These are phyloP conservation scores for Bremia lactucae DNA, from an alignment of 352 stramenopile genomes.

Conservation along the genomic window DNA sequence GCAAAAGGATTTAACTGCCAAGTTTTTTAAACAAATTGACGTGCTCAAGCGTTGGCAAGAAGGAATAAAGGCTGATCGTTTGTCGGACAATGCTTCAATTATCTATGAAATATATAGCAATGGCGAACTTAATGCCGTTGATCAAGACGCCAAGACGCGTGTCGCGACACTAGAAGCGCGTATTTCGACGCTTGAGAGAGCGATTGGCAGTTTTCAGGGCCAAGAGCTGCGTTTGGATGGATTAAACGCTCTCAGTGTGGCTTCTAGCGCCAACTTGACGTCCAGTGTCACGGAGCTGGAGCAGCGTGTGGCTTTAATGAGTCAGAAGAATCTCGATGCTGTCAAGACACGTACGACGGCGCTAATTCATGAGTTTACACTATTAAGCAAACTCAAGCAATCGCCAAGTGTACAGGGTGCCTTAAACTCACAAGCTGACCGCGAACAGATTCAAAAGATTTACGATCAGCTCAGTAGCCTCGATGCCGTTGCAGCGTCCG, in stretches of 20 bases:
- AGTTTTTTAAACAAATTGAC: conserved; percentile 65
- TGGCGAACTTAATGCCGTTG: conserved; percentile 55
- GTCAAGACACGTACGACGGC: conserved; percentile 68
- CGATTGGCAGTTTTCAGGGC: conserved; percentile 41
- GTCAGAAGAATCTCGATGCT: conserved; percentile 65
- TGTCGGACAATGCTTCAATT: conserved; percentile 26
- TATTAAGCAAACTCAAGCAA: conserved; percentile 75
- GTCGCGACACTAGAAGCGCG: conserved; percentile 46
- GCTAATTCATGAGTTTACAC: conserved; percentile 64
- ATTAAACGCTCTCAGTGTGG: conserved; percentile 12
- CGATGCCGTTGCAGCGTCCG: conserved; percentile 40
- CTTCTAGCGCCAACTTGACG: conserved; percentile 24
- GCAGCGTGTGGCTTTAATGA: conserved; percentile 56
- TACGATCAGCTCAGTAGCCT: conserved; percentile 58
- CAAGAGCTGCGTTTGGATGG: conserved; percentile 42
- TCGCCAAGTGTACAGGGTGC: conserved; percentile 43
- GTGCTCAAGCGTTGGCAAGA: conserved; percentile 37
- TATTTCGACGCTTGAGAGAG: conserved; percentile 47
- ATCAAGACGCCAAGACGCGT: conserved; percentile 52
- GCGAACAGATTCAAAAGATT: conserved; percentile 58
- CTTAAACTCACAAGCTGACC: conserved; percentile 47
- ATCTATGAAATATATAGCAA: conserved; percentile 80
- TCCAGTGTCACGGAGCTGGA: conserved; percentile 50
- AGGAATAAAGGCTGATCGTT: conserved; percentile 4
- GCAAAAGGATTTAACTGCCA: conserved; percentile 57